phyloP scores from a whole-genome alignment of 1,284 basidiomycete genomes.

The Sparassis latifolia region DNA sequence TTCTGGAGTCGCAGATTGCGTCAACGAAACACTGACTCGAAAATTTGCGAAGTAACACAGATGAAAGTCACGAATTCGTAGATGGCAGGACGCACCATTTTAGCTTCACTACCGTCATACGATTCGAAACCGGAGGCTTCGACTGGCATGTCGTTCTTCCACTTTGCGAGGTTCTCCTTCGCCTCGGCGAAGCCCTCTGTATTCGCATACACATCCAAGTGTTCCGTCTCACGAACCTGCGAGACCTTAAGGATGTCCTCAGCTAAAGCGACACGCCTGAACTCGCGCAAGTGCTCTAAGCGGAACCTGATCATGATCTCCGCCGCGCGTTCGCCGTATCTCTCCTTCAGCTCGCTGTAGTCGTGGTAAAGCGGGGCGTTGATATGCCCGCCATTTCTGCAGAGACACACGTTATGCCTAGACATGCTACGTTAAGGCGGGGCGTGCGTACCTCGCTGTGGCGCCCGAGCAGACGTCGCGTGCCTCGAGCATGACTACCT shows the following conservation, averaged over 20 bases:
- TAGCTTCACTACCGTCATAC: slow-evolving; percentile 28
- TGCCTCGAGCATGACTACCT: slow-evolving; percentile 62
- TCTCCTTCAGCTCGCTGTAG: slow-evolving; percentile 43
- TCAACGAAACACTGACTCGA: too few species aligned
- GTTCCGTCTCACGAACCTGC: slow-evolving; percentile 37
- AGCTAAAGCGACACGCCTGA: slow-evolving; percentile 40
- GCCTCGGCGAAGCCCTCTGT: slow-evolving; percentile 27
- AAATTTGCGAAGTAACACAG: too few species aligned
- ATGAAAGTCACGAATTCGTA: too few species aligned
- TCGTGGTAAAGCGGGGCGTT: slow-evolving; percentile 58
- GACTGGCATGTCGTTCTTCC: slow-evolving; percentile 32
- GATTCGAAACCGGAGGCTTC: slow-evolving; percentile 29
- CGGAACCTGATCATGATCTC: slow-evolving; percentile 55
- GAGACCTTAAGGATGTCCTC: slow-evolving; percentile 38
- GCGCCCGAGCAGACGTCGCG: slow-evolving; percentile 65
- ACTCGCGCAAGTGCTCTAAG: slow-evolving; percentile 44
- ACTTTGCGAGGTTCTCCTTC: slow-evolving; percentile 26
- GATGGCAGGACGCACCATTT: slow-evolving; percentile 22
- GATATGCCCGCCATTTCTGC: slow-evolving; percentile 67
- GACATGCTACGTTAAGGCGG: not conserved
- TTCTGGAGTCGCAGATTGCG: slow-evolving; percentile 19
- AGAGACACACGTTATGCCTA: not conserved
- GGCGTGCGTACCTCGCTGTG: slow-evolving; percentile 46
- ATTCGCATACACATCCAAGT: slow-evolving; percentile 34
- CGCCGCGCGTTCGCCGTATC: slow-evolving; percentile 41